phyloP scores from a whole-genome alignment of 805 yeast species.

The Candida chilensis region DNA sequence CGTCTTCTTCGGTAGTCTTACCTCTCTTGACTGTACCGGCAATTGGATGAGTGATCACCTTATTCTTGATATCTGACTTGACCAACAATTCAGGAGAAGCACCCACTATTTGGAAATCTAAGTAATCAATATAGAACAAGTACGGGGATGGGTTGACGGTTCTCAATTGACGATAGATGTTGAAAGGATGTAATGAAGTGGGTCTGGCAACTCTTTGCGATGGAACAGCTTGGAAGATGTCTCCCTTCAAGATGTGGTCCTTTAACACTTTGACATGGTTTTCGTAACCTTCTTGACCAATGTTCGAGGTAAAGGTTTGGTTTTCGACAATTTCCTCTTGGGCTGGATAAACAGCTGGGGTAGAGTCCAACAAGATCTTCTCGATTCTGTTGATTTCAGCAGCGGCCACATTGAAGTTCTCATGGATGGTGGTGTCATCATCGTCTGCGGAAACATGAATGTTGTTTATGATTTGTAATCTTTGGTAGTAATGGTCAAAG shows the following conservation, averaged over 20 bases:
- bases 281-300: slow-evolving; percentile 93
- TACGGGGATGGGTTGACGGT: slow-evolving; percentile 98
- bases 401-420: slow-evolving; percentile 46
- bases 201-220: slow-evolving; percentile 96
- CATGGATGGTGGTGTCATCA: slow-evolving; percentile 17
- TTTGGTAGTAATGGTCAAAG: slow-evolving; percentile 88
- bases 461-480: slow-evolving; percentile 86
- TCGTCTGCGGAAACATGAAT: slow-evolving; percentile 35
- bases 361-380: slow-evolving; percentile 31
- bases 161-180: slow-evolving; percentile 87
- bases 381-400: slow-evolving; percentile 51
- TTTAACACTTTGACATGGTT: slow-evolving; percentile 67
- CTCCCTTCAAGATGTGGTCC: slow-evolving; percentile 80
- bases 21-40: slow-evolving; percentile 97
- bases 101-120: slow-evolving; percentile 92
- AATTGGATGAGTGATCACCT: slow-evolving; percentile 90
- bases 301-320: slow-evolving; percentile 75
- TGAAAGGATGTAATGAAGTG: slow-evolving; percentile 92
- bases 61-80: slow-evolving; percentile 61
- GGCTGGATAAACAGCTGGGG: slow-evolving; percentile 50
- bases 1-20: slow-evolving; percentile 85
- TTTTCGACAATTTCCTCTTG: slow-evolving; percentile 65
- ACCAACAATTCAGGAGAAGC: slow-evolving; percentile 96
- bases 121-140: slow-evolving; percentile 84
- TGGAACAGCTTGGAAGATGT: slow-evolving; percentile 96